These are phyloP conservation scores for Acrocalymma vagum DNA, from an alignment of 2,329 filamentous ascomycete species.

Conservation along the genomic window DNA sequence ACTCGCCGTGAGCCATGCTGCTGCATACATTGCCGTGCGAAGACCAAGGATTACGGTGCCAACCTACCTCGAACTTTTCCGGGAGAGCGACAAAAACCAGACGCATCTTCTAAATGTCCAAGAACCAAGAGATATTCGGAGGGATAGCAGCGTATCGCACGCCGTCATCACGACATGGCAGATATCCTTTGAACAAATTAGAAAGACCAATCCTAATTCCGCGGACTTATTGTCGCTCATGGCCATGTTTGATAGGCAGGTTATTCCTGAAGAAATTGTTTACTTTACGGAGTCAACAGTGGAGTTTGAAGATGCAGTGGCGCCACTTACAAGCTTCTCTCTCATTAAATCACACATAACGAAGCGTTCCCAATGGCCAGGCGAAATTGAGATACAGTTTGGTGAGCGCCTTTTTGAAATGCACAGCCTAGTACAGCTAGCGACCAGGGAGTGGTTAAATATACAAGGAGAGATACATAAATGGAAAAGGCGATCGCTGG, in stretches of 20 bases:
- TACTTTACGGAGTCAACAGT: no score
- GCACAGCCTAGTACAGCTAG: conserved; percentile 51
- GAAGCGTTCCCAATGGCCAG: no score
- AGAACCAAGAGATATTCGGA: conserved; percentile 15
- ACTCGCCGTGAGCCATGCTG: conserved; percentile 26
- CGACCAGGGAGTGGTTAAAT: conserved; percentile 1
- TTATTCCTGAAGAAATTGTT: conserved; percentile 31
- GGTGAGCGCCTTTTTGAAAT: no score
- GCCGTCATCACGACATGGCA: conserved; percentile 1
- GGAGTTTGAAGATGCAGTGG: no score
- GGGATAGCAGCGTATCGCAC: neutral
- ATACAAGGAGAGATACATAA: conserved; percentile 20
- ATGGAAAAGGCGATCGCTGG: conserved; percentile 14
- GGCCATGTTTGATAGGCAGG: conserved; percentile 23
- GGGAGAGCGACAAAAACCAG: no score
- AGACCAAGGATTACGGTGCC: conserved; percentile 1
- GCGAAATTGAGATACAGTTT: no score
- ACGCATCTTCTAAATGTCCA: conserved; percentile 47
- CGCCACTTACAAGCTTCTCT: no score
- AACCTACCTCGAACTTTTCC: no score
- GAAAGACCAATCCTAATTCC: conserved; percentile 29
- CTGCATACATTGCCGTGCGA: conserved; percentile 32
- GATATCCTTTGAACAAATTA: neutral
- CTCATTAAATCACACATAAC: no score
- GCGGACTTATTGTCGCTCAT: conserved; percentile 53